Base-by-base conservation (phyloP, 2,329 filamentous ascomycete genomes). In the Talaromyces albobiverticillius region DNA sequence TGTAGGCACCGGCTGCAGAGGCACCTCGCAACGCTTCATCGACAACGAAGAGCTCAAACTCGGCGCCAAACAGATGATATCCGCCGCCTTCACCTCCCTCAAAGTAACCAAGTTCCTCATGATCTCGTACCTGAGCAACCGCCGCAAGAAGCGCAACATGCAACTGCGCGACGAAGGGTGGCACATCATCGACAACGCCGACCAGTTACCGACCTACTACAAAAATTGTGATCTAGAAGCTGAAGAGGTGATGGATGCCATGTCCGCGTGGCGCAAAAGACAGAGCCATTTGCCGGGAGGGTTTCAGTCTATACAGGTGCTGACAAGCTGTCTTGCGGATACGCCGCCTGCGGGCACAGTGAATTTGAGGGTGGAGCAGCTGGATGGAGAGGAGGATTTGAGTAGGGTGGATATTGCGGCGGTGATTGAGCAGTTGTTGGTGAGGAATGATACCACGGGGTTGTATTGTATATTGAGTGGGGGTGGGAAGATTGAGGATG, bases 1-100 rank as follows among this genome's bases (percentile, higher is more conserved):
- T n/a, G n/a, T n/a, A 81, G 79, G 79, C 26, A 80, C 80, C 43
- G 80, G 79, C 31, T 80, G 80, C 20, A 80, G 79, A 67, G 79
- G 80, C 42, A n/a, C n/a, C n/a, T n/a, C n/a, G n/a, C 57, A 66
- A 4, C 71, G 75, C 47, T 82, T 79, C 0, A 72, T 75, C 43
- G 77, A 78, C 3, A 73, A 82, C 54, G 80, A 82, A 62, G 76
- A 51, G 25, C 8, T 43, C 4, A 31, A 73, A 58, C 71, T 76
- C 58, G 79, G 79, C n/a, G 79, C 79, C 9, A 80, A 80, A 57
- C 68, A 76, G 51, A 82, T 82, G 67, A 77, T 81, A 43, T 67
- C 68, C 14, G 77, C 79, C 3, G 72, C 77, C 25, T 69, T 77
- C 48, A 63, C 71, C 8, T 71, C 71, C 0, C 69, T 75, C 0